Base-by-base conservation (phyloP, 1,284 basidiomycete species). In the Fomitopsis schrenkii region DNA sequence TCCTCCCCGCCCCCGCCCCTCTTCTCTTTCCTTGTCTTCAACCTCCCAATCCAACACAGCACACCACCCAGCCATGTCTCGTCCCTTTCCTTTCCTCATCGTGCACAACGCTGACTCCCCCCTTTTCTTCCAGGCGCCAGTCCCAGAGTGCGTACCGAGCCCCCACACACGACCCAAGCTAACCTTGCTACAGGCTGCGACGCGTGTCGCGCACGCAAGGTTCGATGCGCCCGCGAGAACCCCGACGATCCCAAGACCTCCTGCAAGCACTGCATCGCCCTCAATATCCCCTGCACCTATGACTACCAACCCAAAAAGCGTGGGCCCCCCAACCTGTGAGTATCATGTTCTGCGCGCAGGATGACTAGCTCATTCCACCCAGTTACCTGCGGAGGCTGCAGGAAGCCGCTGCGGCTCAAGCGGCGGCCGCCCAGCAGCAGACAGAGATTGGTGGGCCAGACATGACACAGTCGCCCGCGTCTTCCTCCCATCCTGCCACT, bases 231-330 rank as follows among this genome's bases (percentile, higher is more conserved):
- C 9, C 80, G 88, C 66, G 91, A 93, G 68, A 88, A 87, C 67
- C 83, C 86, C 30, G 88, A 91, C 65, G 88, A 91, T 71, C 79
- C 82, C 19, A 88, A 86, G 73, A 84, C 85, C 66, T 81, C 87
- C 26, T 91, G 91, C 87, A 91, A 91, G 68, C 92, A 94, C 71
- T 95, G 92, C 73, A 80, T 88, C 66, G 84, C 91, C 1, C 85
- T 95, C 48, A 88, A 86, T 40, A 90, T 94, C 60, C 83, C 88
- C 14, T 95, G 93, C 73, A 94, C 92, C 0, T 95, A 94, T 69
- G 90, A 94, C 69, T 95, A 95, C 73, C 91, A 92, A 74, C 93
- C 93, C 17, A 94, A 94, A 80, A 95, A 95, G 75, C 81, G 93
- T 61, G 93, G 93, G 0, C 93, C 93, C 4, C 93, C 93, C 1